Percentiles rank a stretch among this genome's conserved stretches.
phyloP scores from a whole-genome alignment of 345 rosid species.

The Eucalyptus sp. region DNA sequence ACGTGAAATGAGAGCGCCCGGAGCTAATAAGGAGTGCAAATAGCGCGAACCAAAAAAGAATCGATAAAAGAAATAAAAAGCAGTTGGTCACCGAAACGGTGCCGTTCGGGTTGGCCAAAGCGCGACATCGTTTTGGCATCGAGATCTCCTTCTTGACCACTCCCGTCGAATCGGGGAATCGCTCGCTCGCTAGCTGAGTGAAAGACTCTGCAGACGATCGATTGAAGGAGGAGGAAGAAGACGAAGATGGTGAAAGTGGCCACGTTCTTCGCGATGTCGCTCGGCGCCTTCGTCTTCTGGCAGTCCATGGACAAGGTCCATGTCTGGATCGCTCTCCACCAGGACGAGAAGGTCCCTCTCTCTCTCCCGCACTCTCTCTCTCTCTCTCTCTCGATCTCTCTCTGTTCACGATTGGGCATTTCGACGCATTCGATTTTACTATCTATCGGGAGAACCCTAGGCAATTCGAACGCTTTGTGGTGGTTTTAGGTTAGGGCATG shows the following conservation, averaged over 20 bases:
- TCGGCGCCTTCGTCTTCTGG: conserved; percentile 85
- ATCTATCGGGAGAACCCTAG: not conserved
- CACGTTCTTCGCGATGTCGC: conserved; percentile 58
- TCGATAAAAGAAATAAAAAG: too few relatives aligned
- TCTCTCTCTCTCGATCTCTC: not conserved
- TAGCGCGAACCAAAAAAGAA: too few relatives aligned
- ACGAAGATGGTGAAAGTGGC: conserved; percentile 55
- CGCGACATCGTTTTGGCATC: not conserved
- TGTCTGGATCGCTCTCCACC: conserved; percentile 73
- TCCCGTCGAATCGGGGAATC: not conserved
- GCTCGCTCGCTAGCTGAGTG: not conserved
- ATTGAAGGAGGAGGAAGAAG: not conserved
- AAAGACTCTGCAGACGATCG: not conserved
- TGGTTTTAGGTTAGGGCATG: not conserved
- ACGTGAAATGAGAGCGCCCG: fast-evolving
- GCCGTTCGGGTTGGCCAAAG: not conserved
- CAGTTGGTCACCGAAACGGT: not conserved
- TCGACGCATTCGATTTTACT: not conserved
- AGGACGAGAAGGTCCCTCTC: conserved; percentile 6
- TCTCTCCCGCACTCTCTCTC: not conserved
- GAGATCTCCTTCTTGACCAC: not conserved
- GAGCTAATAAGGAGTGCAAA: fast-evolving
- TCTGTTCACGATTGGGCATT: not conserved
- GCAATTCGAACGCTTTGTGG: not conserved
- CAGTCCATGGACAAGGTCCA: conserved; percentile 85